Percentiles rank a stretch among this genome's conserved stretches.
Conservation (phyloP, 192 early-diverging fungal genomes). For the Phycomyces blakesleeanus region DNA sequence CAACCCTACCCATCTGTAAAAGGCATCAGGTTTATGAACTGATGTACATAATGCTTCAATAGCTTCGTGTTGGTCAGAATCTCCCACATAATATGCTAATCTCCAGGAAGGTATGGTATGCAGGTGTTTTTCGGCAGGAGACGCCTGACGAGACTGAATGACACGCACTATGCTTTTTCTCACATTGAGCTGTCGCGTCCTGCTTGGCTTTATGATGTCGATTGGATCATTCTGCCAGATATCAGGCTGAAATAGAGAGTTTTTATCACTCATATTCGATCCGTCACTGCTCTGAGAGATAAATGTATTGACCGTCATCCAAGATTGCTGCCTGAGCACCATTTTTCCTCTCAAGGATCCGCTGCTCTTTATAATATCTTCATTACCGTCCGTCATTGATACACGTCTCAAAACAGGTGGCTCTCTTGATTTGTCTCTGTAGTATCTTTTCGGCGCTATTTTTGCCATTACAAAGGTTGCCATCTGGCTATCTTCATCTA, state of each 20-base stretch:
- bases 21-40: not conserved
- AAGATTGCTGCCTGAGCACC: not conserved
- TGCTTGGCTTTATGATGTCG: not conserved
- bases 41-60: not conserved
- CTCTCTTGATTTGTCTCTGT: not conserved
- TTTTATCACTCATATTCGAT: no score
- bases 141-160: not conserved
- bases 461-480: not conserved
- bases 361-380: not conserved
- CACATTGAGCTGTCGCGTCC: not conserved
- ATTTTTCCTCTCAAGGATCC: not conserved
- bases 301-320: not conserved
- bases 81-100: not conserved
- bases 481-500: not conserved
- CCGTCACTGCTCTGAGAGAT: not conserved
- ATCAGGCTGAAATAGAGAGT: not conserved
- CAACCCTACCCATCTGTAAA: not conserved
- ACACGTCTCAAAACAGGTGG: not conserved
- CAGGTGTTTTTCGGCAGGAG: not conserved
- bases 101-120: not conserved
- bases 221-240: not conserved
- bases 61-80: not conserved
- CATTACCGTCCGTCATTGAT: not conserved
- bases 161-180: not conserved
- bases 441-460: not conserved